Base-by-base conservation (phyloP, 148 eudicot species). In the Chenopodium album region DNA sequence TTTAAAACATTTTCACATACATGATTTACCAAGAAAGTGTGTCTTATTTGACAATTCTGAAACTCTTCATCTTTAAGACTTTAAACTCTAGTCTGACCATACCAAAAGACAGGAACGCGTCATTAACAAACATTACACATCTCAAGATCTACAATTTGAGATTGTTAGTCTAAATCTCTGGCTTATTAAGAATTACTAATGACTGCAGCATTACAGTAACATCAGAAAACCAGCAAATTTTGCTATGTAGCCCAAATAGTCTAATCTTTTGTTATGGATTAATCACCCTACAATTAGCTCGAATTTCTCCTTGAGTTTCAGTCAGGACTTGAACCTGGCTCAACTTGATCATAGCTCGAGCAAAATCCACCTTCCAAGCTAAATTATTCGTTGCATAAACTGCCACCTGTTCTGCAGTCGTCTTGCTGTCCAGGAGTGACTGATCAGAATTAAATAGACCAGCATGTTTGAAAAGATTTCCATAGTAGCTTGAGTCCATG, bases 401-500 rank as follows among this genome's bases (percentile, higher is more conserved):
- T 5, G 56, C 69, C 1, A 56, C 80, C 74, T 72, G 80, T 74
- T 60, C 76, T 52, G 81, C 29, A 7, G 86, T 84, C 47, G 28
- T 29, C 34, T 26, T 59, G 78, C 69, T 77, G 50, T 71, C 69
- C 19, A 84, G 56, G 69, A 84, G 81, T 9, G 78, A 70, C 75
- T 84, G 81, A 77, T 84, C 86, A 23, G 86, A 84, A 7, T 28
- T 66, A 28, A 84, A 84, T 11, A 84, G 63, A 19, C 86, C 86
- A 10, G 20, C 32, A 28, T 77, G 60, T 20, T 60, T 29, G 50
- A 84, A 76, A 28, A 84, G 83, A 54, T 77, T 65, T n/a, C 11
- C 20, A 64, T 80, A 80, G 75, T 84, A 84, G 72, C 75, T 72
- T 0, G 69, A 11, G 69, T 84, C 86, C 67, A 50, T 76, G 20